These are phyloP conservation scores for Paraurostyla sp. DNA, from an alignment of 73 alveolate genomes.

Conservation along the genomic window DNA sequence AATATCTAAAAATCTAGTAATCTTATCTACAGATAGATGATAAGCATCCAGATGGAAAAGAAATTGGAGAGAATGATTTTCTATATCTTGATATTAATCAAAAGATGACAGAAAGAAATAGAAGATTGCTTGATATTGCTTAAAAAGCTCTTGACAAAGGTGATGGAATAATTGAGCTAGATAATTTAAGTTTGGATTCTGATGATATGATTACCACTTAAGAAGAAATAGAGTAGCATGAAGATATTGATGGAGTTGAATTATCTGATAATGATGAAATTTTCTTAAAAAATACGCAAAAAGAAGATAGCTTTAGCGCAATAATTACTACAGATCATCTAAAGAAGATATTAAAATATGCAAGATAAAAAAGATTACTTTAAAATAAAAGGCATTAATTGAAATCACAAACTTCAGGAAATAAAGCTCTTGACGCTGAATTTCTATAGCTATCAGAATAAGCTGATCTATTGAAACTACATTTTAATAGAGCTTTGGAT, in stretches of 20 bases:
- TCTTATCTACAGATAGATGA: slow-evolving; percentile 33
- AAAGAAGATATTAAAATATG: slow-evolving; percentile 25
- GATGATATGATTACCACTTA: slow-evolving; percentile 47
- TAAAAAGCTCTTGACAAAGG: slow-evolving; percentile 27
- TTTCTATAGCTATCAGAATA: neutral
- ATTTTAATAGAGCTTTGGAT: slow-evolving; percentile 12
- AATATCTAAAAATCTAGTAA: neutral
- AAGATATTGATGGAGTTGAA: slow-evolving; percentile 63
- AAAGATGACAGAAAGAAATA: slow-evolving; percentile 18
- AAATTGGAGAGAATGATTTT: slow-evolving; percentile 7
- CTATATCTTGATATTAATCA: neutral
- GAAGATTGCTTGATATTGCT: neutral
- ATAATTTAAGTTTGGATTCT: neutral
- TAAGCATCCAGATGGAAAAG: slow-evolving; percentile 44
- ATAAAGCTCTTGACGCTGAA: slow-evolving; percentile 6
- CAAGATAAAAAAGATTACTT: slow-evolving; percentile 19
- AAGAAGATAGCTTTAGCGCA: slow-evolving; percentile 34
- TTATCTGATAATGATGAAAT: slow-evolving; percentile 48
- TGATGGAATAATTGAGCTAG: neutral
- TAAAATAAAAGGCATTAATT: neutral
- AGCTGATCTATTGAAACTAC: neutral
- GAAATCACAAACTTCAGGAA: slow-evolving; percentile 2
- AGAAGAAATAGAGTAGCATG: slow-evolving; percentile 37
- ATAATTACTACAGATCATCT: slow-evolving; percentile 6
- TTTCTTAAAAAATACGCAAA: neutral